Base-by-base conservation (phyloP, 805 yeast species). In the Myxozyma sirexii region DNA sequence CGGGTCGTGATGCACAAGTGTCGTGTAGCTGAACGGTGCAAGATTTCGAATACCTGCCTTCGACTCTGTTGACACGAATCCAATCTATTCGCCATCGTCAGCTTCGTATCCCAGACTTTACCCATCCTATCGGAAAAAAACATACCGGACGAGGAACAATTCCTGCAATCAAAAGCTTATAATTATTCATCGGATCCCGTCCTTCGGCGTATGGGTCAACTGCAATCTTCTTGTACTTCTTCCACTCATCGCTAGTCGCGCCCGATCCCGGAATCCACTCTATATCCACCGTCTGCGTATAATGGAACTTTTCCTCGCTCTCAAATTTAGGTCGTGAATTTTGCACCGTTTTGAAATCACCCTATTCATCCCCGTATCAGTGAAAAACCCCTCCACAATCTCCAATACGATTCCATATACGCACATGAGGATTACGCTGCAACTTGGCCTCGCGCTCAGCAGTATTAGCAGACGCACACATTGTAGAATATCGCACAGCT, bases 21-120 rank as follows among this genome's bases (percentile, higher is more conserved):
- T 73, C 68, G 82, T 82, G 70, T 76, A 85, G 10, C 86, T 82
- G 67, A 82, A 84, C 17, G 88, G 88, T 0, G 88, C 82, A 42
- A 84, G 70, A 67, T 84, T 84, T 29, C 67, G 65, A 0, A 64
- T 66, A 0, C 87, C 87, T 12, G 75, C 73, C 10, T 63, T 60
- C 27, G 76, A 69, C 1, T 80, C 68, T 0, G 86, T 77, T 4
- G 87, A 79, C 2, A 84, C 71, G 57, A 84, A 79, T 4, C 83
- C 88, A 65, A 84, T 77, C 52, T 48, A 48, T 15, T 3, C 4
- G 12, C 7, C 4, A 7, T 35, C 7, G 26, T 24, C 8, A 6
- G 43, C 43, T 48, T 21, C n/a, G n/a, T 10, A 19, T 13, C 21
- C 19, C 4, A 35, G 2, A 21, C 29, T 12, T 7, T 12, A 35